Conservation (phyloP, 2,329 filamentous ascomycete genomes). For the Trichoderma guizhouense region DNA sequence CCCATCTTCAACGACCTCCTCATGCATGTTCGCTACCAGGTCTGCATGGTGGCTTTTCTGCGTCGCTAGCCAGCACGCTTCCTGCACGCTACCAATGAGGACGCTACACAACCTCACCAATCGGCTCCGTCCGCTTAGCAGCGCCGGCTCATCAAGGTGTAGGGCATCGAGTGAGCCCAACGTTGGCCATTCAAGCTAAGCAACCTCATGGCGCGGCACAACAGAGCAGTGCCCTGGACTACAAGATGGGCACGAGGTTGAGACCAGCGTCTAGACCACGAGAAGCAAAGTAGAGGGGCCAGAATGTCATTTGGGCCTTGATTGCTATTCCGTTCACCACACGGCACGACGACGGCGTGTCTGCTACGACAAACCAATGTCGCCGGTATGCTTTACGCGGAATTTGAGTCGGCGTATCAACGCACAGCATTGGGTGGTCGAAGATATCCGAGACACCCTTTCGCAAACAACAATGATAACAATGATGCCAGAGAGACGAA, state of each 20-base stretch:
- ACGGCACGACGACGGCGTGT: background rate
- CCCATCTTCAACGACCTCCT: background rate
- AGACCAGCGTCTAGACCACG: constrained; percentile 9
- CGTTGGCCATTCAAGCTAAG: background rate
- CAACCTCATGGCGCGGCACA: background rate
- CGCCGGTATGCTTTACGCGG: background rate
- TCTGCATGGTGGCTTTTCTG: background rate
- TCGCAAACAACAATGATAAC: background rate
- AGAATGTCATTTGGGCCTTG: background rate
- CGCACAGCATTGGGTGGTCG: background rate
- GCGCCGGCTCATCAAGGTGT: background rate
- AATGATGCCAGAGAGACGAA: background rate
- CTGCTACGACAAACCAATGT: background rate
- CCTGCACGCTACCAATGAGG: background rate
- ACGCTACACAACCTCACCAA: background rate
- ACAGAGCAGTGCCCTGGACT: background rate
- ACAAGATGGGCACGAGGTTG: background rate
- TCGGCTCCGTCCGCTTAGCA: constrained; percentile 13
- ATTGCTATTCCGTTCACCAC: background rate
- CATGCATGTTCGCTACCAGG: background rate
- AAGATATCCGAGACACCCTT: background rate
- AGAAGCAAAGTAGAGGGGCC: background rate
- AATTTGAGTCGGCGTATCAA: background rate
- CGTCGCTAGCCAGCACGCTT: background rate
- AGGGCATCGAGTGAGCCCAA: background rate